phyloP scores from a whole-genome alignment of 2,329 filamentous ascomycete species.

The Hypomyces rosellus region DNA sequence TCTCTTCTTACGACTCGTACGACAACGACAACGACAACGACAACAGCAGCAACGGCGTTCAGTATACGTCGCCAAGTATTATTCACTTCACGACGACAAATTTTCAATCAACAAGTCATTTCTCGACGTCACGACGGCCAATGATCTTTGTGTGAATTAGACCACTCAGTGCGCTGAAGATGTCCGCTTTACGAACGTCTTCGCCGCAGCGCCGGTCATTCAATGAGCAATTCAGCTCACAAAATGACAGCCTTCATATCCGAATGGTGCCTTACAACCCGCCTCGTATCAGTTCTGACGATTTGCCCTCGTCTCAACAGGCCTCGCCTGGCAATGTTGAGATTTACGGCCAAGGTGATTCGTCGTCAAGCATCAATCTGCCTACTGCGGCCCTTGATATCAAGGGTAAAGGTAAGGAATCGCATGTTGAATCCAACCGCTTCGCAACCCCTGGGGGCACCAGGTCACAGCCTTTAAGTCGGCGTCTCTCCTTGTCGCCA shows the following conservation, averaged over 20 bases:
- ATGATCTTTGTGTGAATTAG: slow-evolving; percentile 12
- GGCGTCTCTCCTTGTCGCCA: slow-evolving; percentile 9
- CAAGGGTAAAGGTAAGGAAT: not conserved
- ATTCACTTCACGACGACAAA: not conserved
- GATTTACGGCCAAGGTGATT: slow-evolving; percentile 2
- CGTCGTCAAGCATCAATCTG: not conserved
- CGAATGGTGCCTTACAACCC: slow-evolving; percentile 35
- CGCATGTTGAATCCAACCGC: not conserved
- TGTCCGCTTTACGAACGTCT: slow-evolving; percentile 26
- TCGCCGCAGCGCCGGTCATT: slow-evolving; percentile 23
- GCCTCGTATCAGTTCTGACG: slow-evolving; percentile 29
- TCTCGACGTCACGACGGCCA: no score
- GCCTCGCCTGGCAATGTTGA: slow-evolving; percentile 3
- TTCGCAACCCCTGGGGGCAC: not conserved
- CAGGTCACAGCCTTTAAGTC: slow-evolving; percentile 4
- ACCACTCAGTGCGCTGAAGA: slow-evolving; percentile 25
- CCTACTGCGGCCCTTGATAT: not conserved
- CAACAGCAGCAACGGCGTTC: not conserved
- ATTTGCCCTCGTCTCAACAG: slow-evolving; percentile 16
- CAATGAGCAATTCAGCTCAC: slow-evolving; percentile 22
- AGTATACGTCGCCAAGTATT: not conserved
- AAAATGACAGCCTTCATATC: slow-evolving; percentile 27
- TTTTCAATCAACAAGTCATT: no score
- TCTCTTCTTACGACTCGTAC: no score
- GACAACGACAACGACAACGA: not conserved